A percentile compares a stretch with the other conserved stretches of the same genome.
Evolutionary conservation across 2,329 filamentous ascomycete species (phyloP).

Genomic region (Tolypocladium album): DNA sequence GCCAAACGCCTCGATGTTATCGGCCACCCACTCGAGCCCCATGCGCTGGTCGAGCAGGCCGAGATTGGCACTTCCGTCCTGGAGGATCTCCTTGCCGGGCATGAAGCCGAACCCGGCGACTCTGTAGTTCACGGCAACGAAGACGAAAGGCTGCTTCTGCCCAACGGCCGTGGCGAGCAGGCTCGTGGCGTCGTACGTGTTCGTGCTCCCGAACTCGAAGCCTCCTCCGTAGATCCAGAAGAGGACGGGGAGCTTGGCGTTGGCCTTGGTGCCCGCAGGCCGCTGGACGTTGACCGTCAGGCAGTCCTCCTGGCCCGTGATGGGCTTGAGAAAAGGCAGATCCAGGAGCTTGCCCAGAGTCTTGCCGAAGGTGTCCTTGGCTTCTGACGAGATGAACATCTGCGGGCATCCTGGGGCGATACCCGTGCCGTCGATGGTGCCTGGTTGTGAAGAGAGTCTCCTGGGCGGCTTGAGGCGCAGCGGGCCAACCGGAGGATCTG

Average conservation of each 20-base stretch:
- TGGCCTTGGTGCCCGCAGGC: conserved; percentile 41
- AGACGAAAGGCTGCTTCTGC: conserved; percentile 48
- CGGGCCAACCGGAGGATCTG: conserved; percentile 53
- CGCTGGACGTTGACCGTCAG: conserved; percentile 50
- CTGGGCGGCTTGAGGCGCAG: conserved; percentile 61
- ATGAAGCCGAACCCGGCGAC: conserved; percentile 66
- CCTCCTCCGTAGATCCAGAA: conserved; percentile 65
- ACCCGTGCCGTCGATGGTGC: conserved; percentile 49
- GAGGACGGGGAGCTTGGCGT: conserved; percentile 51
- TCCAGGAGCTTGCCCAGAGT: conserved; percentile 39
- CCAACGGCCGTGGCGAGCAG: conserved; percentile 33
- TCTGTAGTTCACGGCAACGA: conserved; percentile 70
- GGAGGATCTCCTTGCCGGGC: conserved; percentile 54
- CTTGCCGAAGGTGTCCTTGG: conserved; percentile 25
- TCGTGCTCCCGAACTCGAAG: conserved; percentile 42
- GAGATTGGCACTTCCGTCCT: conserved; percentile 58
- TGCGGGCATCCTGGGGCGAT: conserved; percentile 58
- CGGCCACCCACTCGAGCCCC: conserved; percentile 64
- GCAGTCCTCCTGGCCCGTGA: conserved; percentile 52
- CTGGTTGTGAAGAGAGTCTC: conserved; percentile 41
- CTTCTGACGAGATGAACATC: conserved; percentile 47
- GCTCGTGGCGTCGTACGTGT: conserved; percentile 40
- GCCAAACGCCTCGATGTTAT: conserved; percentile 68
- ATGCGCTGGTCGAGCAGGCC: conserved; percentile 64
- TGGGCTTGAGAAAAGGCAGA: conserved; percentile 44